Evolutionary conservation across 2,329 filamentous ascomycete genomes (phyloP).

Genomic region (Neopestalotiopsis clavispora): DNA sequence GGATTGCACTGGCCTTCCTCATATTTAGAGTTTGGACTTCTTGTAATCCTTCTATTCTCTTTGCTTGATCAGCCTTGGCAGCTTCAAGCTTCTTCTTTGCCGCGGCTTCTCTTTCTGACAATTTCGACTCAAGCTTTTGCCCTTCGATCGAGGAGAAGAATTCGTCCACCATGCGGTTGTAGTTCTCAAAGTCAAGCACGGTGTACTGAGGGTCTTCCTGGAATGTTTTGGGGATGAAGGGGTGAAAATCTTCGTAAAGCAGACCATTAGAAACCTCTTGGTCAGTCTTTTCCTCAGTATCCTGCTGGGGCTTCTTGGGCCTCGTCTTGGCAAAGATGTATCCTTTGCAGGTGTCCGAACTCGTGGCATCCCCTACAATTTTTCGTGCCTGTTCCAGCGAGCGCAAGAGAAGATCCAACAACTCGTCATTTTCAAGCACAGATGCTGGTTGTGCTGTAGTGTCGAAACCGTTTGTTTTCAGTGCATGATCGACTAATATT

Average conservation of each 20-base stretch:
- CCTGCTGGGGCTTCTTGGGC: constrained; percentile 31
- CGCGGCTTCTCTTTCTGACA: constrained; percentile 80
- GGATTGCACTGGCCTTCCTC: constrained; percentile 86
- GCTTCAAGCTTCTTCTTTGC: constrained; percentile 86
- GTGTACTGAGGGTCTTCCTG: constrained; percentile 67
- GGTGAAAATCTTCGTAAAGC: constrained; percentile 94
- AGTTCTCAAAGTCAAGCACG: constrained; percentile 79
- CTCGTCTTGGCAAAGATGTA: constrained; percentile 84
- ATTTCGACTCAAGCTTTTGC: constrained; percentile 83
- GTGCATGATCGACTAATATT: constrained; percentile 83
- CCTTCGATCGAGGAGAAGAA: constrained; percentile 98
- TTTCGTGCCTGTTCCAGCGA: constrained; percentile 73
- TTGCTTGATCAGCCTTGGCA: constrained; percentile 82
- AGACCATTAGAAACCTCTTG: constrained; percentile 52
- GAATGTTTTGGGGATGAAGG: constrained; percentile 84
- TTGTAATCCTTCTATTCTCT: constrained; percentile 83
- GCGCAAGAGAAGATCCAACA: constrained; percentile 69
- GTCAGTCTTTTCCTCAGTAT: constrained; percentile 37
- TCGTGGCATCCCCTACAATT: constrained; percentile 72
- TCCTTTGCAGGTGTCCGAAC: constrained; percentile 70
- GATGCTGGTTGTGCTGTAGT: constrained; percentile 68
- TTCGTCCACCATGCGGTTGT: constrained; percentile 93
- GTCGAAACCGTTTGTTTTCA: constrained; percentile 74
- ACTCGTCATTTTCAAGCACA: constrained; percentile 67
- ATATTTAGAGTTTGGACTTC: constrained; percentile 81